A percentile compares a stretch with the other conserved stretches of the same genome.
Conservation (phyloP, 1,284 basidiomycete species). For the Ceratorhiza oryzae-sativae region DNA sequence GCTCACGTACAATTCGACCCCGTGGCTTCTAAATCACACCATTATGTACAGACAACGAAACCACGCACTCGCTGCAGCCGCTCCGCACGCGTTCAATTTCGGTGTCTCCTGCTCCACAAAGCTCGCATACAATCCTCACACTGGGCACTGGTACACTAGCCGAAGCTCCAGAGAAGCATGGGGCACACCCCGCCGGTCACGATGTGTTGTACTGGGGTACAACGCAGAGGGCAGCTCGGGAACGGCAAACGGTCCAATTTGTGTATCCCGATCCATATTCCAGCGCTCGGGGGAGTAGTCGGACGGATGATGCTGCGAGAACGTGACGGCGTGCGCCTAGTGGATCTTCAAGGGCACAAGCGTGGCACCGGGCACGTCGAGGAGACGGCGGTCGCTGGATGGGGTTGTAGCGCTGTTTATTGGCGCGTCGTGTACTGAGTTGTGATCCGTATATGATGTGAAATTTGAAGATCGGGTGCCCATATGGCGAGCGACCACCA, state of each 20-base stretch:
- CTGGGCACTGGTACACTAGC: constrained; percentile 64
- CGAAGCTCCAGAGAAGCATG: constrained; percentile 5
- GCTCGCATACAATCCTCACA: constrained; percentile 72
- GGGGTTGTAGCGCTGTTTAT: constrained; percentile 42
- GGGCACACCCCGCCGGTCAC: constrained; percentile 53
- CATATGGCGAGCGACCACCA: constrained; percentile 27
- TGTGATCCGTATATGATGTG: not conserved
- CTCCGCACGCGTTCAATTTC: constrained; percentile 74
- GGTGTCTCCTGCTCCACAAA: constrained; percentile 69
- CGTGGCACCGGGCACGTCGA: constrained; percentile 75
- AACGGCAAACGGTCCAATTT: constrained; percentile 82
- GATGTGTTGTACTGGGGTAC: constrained; percentile 74
- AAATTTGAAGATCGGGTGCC: not conserved
- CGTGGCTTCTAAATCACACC: not conserved
- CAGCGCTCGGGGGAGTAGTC: constrained; percentile 46
- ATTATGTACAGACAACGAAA: constrained; percentile 68
- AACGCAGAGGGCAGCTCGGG: constrained; percentile 84
- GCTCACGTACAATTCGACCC: constrained; percentile 24
- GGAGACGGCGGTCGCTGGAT: constrained; percentile 63
- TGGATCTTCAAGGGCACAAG: constrained; percentile 68
- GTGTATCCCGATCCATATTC: constrained; percentile 67
- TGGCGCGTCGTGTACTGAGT: constrained; percentile 38
- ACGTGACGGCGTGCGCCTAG: constrained; percentile 61
- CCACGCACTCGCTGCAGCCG: constrained; percentile 64
- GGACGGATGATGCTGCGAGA: constrained; percentile 64